phyloP scores from a whole-genome alignment of 768 basidiomycete species.

The Amanita molliuscula region DNA sequence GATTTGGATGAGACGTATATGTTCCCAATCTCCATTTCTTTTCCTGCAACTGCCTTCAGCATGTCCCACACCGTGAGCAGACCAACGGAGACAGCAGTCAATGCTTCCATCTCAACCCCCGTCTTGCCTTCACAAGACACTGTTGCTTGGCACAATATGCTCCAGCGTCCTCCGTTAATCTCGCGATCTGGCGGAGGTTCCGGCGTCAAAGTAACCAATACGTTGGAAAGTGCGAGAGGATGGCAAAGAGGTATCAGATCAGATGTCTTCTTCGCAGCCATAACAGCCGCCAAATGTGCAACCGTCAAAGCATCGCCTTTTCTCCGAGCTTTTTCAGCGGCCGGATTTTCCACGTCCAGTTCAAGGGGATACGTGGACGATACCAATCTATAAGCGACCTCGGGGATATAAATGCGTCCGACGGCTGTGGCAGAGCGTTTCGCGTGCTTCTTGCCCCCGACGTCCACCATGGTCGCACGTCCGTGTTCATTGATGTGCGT shows the following conservation, averaged over 20 bases:
- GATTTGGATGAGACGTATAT: conserved; percentile 57
- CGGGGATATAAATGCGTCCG: conserved; percentile 63
- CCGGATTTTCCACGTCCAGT: conserved; percentile 21
- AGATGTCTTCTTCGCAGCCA: conserved; percentile 78
- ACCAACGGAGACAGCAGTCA: conserved; percentile 73
- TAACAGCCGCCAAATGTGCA: conserved; percentile 79
- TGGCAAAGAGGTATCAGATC: conserved; percentile 85
- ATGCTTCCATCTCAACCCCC: conserved; percentile 90
- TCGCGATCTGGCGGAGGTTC: conserved; percentile 16
- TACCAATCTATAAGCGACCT: conserved; percentile 54
- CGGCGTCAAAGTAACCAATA: conserved; percentile 52
- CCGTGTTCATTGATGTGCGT: conserved; percentile 71
- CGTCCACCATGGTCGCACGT: conserved; percentile 76
- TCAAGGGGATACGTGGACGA: conserved; percentile 27
- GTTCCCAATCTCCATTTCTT: conserved; percentile 71
- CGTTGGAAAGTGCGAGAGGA: conserved; percentile 62
- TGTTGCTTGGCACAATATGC: conserved; percentile 53
- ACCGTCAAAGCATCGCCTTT: conserved; percentile 70
- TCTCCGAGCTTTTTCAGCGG: conserved; percentile 34
- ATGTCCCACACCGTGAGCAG: conserved; percentile 88
- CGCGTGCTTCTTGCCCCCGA: conserved; percentile 51
- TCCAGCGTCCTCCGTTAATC: conserved; percentile 21
- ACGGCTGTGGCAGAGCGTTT: conserved; percentile 64
- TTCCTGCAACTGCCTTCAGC: conserved; percentile 86
- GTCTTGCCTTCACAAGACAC: conserved; percentile 74